These are phyloP conservation scores for Pisolithus tinctorius DNA, from an alignment of 768 basidiomycete species.

Conservation along the genomic window DNA sequence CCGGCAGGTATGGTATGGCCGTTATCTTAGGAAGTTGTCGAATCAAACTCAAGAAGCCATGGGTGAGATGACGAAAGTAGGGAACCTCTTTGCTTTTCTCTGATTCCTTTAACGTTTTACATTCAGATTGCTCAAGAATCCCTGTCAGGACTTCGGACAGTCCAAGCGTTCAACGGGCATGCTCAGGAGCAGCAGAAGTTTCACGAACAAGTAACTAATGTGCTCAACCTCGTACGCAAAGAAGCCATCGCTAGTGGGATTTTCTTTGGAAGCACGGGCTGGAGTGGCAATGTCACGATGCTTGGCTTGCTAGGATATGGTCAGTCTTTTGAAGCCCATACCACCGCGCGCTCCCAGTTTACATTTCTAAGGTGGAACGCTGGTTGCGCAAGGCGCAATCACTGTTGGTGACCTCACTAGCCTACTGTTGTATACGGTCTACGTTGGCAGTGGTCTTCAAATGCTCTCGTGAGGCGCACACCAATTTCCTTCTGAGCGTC, in stretches of 20 bases:
- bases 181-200: conserved; percentile 76
- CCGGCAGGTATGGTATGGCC: conserved; percentile 83
- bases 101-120: background rate
- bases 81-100: background rate
- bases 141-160: conserved; percentile 77
- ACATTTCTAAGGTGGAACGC: conserved; percentile 62
- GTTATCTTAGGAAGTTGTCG: conserved; percentile 87
- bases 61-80: conserved; percentile 85
- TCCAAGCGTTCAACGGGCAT: conserved; percentile 86
- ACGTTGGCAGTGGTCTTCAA: conserved; percentile 74
- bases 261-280: conserved; percentile 88
- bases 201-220: conserved; percentile 50
- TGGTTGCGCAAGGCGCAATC: conserved; percentile 84
- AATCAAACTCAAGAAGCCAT: conserved; percentile 91
- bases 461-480: conserved; percentile 59
- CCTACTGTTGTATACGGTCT: conserved; percentile 85
- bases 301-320: conserved; percentile 89
- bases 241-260: conserved; percentile 89
- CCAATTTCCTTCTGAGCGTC: background rate
- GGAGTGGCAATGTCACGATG: conserved; percentile 91
- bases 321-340: conserved; percentile 24
- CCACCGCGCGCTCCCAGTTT: background rate
- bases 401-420: conserved; percentile 90
- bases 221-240: conserved; percentile 71
- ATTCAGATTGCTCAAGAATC: conserved; percentile 80